Percentiles rank a stretch among this genome's conserved stretches.
phyloP scores from a whole-genome alignment of 78 protist species.

The slime mould (Dictyostelium discoideum) region DNA sequence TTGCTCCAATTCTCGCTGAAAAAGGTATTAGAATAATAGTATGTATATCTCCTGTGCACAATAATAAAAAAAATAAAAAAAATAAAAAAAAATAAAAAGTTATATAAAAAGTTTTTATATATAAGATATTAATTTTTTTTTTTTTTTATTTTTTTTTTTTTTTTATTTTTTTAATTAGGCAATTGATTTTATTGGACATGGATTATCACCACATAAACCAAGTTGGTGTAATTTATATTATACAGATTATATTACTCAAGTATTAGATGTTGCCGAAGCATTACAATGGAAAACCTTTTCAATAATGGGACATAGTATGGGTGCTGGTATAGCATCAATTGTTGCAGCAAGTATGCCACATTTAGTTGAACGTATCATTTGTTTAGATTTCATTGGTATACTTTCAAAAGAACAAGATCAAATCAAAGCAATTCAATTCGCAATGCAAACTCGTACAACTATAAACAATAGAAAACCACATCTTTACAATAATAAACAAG shows the following conservation, averaged over 20 bases:
- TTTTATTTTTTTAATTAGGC: neutral
- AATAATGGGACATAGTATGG: slow-evolving; percentile 19
- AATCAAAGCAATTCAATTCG: slow-evolving; percentile 43
- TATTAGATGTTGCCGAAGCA: slow-evolving; percentile 64
- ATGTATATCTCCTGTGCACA: neutral
- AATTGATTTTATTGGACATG: slow-evolving; percentile 49
- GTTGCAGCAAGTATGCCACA: slow-evolving; percentile 64
- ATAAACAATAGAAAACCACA: slow-evolving; percentile 36
- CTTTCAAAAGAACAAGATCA: slow-evolving; percentile 54
- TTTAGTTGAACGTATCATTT: slow-evolving; percentile 40
- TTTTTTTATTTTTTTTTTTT: neutral
- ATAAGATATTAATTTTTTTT: neutral
- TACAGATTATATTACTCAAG: slow-evolving; percentile 72
- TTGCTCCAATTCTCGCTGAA: slow-evolving; percentile 47
- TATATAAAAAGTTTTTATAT: too few relatives aligned
- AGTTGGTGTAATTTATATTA: slow-evolving; percentile 57
- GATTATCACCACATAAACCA: slow-evolving; percentile 52
- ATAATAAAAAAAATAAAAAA: too few relatives aligned
- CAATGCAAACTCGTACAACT: slow-evolving; percentile 35
- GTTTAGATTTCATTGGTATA: slow-evolving; percentile 65
- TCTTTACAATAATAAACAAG: slow-evolving; percentile 34
- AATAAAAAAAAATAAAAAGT: too few relatives aligned
- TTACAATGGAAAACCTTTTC: slow-evolving; percentile 52
- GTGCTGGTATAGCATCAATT: slow-evolving; percentile 28
- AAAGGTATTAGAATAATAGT: slow-evolving; percentile 21